Percentiles rank a stretch among this genome's conserved stretches.
These are phyloP conservation scores for Amaranthus tricolor DNA, from an alignment of 179 eudicot species.

Conservation along the genomic window DNA sequence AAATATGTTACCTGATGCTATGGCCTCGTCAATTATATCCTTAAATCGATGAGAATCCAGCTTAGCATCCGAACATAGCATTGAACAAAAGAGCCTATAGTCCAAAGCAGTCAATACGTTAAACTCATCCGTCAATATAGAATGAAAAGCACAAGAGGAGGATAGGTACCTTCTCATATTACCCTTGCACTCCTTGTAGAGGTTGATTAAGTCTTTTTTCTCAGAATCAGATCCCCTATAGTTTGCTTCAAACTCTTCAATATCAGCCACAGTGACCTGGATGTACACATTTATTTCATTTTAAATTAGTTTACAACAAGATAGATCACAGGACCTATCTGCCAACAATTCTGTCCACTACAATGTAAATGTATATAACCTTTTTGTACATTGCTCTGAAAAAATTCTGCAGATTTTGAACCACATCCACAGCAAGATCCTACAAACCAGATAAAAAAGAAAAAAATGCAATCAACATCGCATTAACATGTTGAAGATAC, in stretches of 20 bases:
- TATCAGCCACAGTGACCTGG: constrained; percentile 86
- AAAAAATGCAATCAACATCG: background rate
- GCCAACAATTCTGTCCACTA: background rate
- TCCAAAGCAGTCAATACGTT: constrained; percentile 15
- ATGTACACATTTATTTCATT: constrained; percentile 14
- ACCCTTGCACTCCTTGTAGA: constrained; percentile 76
- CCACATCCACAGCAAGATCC: constrained; percentile 82
- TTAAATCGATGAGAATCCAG: constrained; percentile 94
- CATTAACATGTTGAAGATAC: background rate
- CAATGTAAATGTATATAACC: constrained; percentile 36
- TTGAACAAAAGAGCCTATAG: constrained; percentile 79
- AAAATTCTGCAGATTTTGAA: constrained; percentile 63
- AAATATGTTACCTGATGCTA: constrained; percentile 59
- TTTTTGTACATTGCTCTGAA: constrained; percentile 76
- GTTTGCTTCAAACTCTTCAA: constrained; percentile 95
- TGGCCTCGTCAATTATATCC: constrained; percentile 89
- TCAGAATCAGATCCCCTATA: constrained; percentile 93
- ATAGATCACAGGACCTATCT: background rate
- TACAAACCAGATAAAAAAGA: constrained; percentile 27
- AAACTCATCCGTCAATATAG: background rate
- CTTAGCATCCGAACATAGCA: constrained; percentile 87
- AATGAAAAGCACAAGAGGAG: background rate
- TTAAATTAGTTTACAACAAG: background rate
- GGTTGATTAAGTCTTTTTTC: constrained; percentile 72
- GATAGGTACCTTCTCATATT: constrained; percentile 69